Base-by-base conservation (phyloP, 129 eudicot species). In the Escallonia herrerae region DNA sequence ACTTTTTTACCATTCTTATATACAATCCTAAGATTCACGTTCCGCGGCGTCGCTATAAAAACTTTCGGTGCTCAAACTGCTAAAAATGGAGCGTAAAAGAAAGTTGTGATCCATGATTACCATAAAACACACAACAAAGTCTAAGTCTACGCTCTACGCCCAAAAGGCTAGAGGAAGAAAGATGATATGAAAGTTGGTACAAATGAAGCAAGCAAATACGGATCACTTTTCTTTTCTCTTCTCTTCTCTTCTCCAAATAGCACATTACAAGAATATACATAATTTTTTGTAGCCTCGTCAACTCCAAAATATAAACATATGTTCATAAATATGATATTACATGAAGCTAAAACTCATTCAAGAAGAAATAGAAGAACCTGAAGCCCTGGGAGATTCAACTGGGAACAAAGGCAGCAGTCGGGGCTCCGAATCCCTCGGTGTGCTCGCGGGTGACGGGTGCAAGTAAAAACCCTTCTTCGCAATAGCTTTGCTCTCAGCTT, bases 361-460 rank as follows among this genome's bases (percentile, higher is more conserved):
- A 63, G 95, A 81, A 47, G 70, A 68, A 61, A 49, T 22, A 70
- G 74, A 71, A 50, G 91, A 81, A 67, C 84, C 87, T 69, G 87
- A 76, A 66, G 78, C 82, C 72, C 83, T 76, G 2, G 95, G 97
- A 40, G 97, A 91, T 1, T 90, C 85, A 15, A 87, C 84, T 52
- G 97, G 97, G 71, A 91, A 91, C 74, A 91, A 63, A 40, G 95
- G 90, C 67, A 91, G 66, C 33, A 91, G 82, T 7, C 95, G 82
- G 74, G 95, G 97, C 77, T 91, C 95, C 74, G 88, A 78, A 40
- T 83, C 93, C 58, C 87, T 83, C 41, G 96, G 91, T 62, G 93
- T 81, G 74, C 40, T 86, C 65, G 79, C 74, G 61, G 98, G 96
- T 47, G 95, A 88, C 40, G 98, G 96, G 62, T 88, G 96, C 65